phyloP scores from a whole-genome alignment of 805 yeast genomes.

The Candida boidinii region DNA sequence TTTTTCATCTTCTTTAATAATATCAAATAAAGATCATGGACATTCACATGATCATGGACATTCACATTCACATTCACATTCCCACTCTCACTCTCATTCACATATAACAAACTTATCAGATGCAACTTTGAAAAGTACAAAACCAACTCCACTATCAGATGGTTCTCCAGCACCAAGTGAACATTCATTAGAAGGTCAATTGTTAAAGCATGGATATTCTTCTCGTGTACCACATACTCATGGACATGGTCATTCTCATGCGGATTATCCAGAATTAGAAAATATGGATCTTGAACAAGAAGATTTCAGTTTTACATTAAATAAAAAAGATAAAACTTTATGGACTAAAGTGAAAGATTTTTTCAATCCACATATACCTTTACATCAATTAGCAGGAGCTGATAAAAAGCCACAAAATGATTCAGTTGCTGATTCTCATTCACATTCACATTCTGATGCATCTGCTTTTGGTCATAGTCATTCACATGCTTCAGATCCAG shows the following conservation, averaged over 20 bases:
- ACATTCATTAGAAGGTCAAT: neutral
- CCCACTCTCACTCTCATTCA: conserved; percentile 2
- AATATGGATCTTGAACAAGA: conserved; percentile 20
- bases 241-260: conserved; percentile 3
- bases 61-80: conserved; percentile 19
- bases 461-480: conserved; percentile 24
- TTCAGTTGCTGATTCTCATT: neutral
- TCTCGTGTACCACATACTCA: conserved; percentile 7
- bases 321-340: conserved; percentile 12
- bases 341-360: conserved; percentile 23
- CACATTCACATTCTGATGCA: conserved; percentile 12
- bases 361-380: conserved; percentile 27
- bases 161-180: neutral
- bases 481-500: conserved; percentile 31
- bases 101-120: conserved; percentile 2
- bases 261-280: conserved; percentile 18
- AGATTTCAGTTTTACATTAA: conserved; percentile 16
- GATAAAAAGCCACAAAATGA: neutral
- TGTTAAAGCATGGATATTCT: neutral
- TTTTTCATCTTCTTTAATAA: no score
- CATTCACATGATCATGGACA: conserved; percentile 20
- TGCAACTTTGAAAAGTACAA: no score
- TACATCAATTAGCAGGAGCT: conserved; percentile 16
- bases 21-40: neutral
- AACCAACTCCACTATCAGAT: no score